phyloP scores from a whole-genome alignment of 192 early-diverging fungal species.

The Entomortierella lignicola region DNA sequence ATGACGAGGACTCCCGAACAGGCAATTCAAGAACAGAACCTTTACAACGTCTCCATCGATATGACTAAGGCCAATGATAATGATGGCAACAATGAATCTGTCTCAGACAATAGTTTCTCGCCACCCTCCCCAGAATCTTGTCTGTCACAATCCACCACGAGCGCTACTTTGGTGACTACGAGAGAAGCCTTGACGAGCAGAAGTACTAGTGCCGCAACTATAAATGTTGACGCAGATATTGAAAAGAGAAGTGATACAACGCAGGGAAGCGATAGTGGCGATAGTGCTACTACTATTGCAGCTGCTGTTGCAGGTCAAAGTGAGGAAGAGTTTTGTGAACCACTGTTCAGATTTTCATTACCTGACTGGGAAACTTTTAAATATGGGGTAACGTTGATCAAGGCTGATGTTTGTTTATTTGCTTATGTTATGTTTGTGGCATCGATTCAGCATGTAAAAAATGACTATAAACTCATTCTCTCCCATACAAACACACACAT shows the following conservation, averaged over 20 bases:
- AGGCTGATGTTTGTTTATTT: background rate
- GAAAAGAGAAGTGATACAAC: background rate
- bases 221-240: too few relatives aligned
- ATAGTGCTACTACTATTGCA: too few relatives aligned
- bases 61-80: background rate
- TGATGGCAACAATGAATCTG: background rate
- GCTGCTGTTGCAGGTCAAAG: too few relatives aligned
- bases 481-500: too few relatives aligned
- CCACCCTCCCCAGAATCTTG: background rate
- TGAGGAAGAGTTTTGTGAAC: background rate
- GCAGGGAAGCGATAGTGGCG: too few relatives aligned
- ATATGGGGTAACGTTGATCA: constrained; percentile 15
- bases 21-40: background rate
- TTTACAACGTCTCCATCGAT: background rate
- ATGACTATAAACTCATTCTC: background rate
- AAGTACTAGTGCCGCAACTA: too few relatives aligned
- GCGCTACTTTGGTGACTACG: background rate
- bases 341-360: background rate
- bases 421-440: too few relatives aligned
- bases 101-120: too few relatives aligned
- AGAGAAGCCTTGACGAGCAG: too few relatives aligned
- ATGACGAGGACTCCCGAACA: background rate
- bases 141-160: background rate
- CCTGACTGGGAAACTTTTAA: constrained; percentile 30
- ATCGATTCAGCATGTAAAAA: too few relatives aligned